Evolutionary conservation across 73 alveolate genomes (phyloP).

Genomic region (Tetrahymena malaccensis): DNA sequence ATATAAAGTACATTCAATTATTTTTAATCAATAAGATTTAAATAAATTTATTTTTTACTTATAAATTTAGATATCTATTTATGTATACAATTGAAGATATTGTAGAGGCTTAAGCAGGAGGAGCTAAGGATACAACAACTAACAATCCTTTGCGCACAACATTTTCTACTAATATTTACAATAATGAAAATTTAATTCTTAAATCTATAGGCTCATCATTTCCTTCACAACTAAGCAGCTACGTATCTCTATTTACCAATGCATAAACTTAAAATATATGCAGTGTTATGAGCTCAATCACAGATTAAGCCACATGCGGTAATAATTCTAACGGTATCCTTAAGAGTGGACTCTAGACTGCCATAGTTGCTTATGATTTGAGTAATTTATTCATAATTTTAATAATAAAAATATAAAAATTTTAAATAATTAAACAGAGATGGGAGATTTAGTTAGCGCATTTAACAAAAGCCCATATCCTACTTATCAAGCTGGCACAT

Average conservation of each 20-base stretch:
- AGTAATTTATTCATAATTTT: neutral
- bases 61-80: neutral
- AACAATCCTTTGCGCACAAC: neutral
- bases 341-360: slow-evolving; percentile 32
- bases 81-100: slow-evolving; percentile 17
- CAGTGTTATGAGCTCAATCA: neutral
- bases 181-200: slow-evolving; percentile 25
- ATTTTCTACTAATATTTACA: neutral
- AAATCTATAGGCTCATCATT: slow-evolving; percentile 15
- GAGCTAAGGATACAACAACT: neutral
- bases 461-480: neutral
- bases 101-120: neutral
- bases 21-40: neutral
- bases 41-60: neutral
- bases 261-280: slow-evolving; percentile 22
- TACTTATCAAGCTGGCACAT: neutral
- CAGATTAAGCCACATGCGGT: slow-evolving; percentile 11
- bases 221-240: slow-evolving; percentile 12
- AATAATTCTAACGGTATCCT: slow-evolving; percentile 15
- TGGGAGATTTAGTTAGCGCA: neutral
- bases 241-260: neutral
- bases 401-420: neutral
- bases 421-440: neutral
- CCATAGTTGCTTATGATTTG: slow-evolving; percentile 23
- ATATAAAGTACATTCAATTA: slow-evolving; percentile 16